Conservation (phyloP, 2,329 filamentous ascomycete species). For the Colletotrichum sojae region DNA sequence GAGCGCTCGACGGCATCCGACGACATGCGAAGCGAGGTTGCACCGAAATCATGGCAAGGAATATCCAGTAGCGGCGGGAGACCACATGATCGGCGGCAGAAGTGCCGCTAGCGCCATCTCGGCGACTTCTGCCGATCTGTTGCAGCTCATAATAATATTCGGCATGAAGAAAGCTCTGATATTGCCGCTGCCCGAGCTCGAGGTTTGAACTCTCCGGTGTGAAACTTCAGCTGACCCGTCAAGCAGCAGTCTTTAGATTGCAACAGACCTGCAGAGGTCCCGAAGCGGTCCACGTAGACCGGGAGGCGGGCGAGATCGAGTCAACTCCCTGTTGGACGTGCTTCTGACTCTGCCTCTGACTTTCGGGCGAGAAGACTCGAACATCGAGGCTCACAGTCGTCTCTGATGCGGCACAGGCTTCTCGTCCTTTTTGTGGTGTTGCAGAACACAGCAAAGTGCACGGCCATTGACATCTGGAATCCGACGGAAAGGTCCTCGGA, state of each 20-base stretch:
- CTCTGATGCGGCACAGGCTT: not conserved
- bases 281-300: not conserved
- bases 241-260: not conserved
- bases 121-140: not conserved
- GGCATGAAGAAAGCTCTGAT: not conserved
- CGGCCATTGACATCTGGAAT: not conserved
- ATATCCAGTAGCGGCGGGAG: not conserved
- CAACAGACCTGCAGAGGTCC: not conserved
- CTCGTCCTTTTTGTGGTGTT: not conserved
- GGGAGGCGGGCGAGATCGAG: not conserved
- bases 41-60: not conserved
- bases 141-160: not conserved
- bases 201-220: no score
- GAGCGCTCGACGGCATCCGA: not conserved
- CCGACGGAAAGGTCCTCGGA: not conserved
- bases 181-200: not conserved
- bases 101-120: not conserved
- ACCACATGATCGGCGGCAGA: not conserved
- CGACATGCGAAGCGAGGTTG: not conserved
- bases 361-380: not conserved
- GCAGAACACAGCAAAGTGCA: not conserved
- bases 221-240: not conserved
- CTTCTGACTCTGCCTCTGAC: not conserved
- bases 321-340: not conserved
- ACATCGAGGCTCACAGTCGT: no score